Conservation (phyloP, 495 filamentous ascomycete species). For the Talaromyces nanjingensis region DNA sequence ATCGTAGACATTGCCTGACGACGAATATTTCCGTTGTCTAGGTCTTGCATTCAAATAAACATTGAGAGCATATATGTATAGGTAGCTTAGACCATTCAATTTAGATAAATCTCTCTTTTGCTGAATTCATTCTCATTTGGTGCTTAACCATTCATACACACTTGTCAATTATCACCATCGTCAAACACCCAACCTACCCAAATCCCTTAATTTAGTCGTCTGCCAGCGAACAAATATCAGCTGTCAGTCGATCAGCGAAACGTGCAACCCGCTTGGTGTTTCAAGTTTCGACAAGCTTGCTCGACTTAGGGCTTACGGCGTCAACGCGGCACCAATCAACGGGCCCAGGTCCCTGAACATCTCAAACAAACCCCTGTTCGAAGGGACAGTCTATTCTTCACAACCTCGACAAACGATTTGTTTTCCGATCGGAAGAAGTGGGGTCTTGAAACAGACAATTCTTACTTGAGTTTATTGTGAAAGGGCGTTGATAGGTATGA, state of each 20-base stretch:
- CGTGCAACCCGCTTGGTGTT: background rate
- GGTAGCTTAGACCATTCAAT: background rate
- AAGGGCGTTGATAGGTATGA: background rate
- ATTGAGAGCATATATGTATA: background rate
- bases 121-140: background rate
- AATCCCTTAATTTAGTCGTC: background rate
- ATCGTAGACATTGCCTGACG: background rate
- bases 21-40: background rate
- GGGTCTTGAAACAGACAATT: background rate
- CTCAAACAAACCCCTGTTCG: background rate
- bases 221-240: background rate
- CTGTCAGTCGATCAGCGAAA: background rate
- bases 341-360: background rate
- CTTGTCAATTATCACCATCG: background rate
- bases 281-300: slow-evolving; percentile 2
- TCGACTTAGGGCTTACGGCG: background rate
- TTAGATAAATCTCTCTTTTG: background rate
- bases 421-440: background rate
- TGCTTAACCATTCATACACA: background rate
- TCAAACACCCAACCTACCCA: background rate
- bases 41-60: background rate
- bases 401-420: background rate
- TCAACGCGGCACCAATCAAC: slow-evolving; percentile 2
- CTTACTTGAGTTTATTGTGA: background rate
- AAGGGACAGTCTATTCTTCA: background rate